Conservation (phyloP, 352 stramenopile genomes). For the Halophytophthora polymorphica region DNA sequence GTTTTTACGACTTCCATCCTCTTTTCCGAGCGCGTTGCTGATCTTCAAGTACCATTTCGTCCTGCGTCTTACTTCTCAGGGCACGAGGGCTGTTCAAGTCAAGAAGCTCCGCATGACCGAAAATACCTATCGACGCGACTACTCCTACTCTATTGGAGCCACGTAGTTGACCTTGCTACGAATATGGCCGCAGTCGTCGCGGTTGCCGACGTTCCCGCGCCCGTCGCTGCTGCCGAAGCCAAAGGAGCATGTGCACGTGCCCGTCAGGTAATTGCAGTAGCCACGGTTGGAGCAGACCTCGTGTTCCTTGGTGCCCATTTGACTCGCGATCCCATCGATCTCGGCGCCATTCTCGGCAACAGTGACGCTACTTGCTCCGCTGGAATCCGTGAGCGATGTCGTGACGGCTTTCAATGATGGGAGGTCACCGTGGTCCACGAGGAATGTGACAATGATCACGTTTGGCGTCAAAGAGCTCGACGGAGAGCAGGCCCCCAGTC, state of each 20-base stretch:
- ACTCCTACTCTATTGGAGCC: too few species aligned
- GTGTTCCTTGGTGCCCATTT: slow-evolving; percentile 88
- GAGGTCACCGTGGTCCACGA: slow-evolving; percentile 44
- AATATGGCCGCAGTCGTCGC: slow-evolving; percentile 64
- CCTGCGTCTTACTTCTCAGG: too few species aligned
- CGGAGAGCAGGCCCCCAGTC: slow-evolving; percentile 34
- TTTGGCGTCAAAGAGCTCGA: slow-evolving; percentile 28
- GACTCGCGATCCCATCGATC: slow-evolving; percentile 36
- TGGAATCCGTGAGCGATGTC: slow-evolving; percentile 21
- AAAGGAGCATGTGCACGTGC: slow-evolving; percentile 42
- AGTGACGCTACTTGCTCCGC: slow-evolving; percentile 18
- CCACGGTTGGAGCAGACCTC: slow-evolving; percentile 86
- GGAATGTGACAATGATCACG: slow-evolving; percentile 56
- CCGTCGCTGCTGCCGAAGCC: slow-evolving; percentile 68
- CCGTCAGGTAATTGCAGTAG: slow-evolving; percentile 66
- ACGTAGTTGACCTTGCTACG: slow-evolving; percentile 13
- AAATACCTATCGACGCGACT: neutral
- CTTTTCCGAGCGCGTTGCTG: too few species aligned
- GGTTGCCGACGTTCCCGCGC: slow-evolving; percentile 45
- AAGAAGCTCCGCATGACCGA: neutral
- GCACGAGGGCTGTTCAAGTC: too few species aligned
- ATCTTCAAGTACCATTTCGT: too few species aligned
- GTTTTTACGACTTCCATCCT: too few species aligned
- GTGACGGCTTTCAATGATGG: slow-evolving; percentile 38
- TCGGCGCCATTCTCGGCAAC: slow-evolving; percentile 37